Evolutionary conservation across 2,329 filamentous ascomycete species (phyloP).

Genomic region (Trichoderma sp.): DNA sequence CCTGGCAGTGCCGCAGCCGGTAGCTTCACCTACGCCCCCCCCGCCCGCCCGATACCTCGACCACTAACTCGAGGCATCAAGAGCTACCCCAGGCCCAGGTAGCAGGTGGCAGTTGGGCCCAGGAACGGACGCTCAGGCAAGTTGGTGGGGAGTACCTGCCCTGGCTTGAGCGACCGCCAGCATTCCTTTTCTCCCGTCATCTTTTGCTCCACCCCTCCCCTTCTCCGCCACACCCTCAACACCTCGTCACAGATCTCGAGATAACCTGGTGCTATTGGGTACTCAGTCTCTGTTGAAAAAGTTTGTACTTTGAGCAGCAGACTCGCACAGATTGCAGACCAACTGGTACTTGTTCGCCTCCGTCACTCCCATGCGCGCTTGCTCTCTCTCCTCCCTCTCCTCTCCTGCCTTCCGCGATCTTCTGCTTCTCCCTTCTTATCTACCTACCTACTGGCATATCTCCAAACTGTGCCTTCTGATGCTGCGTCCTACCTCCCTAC

Average conservation of each 20-base stretch:
- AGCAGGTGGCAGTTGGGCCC: neutral
- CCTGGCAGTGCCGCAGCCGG: neutral
- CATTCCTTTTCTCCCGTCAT: conserved; percentile 1
- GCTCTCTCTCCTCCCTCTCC: neutral
- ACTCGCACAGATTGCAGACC: neutral
- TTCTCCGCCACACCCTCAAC: conserved; percentile 23
- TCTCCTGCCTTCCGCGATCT: neutral
- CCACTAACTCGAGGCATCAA: conserved; percentile 9
- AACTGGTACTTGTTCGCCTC: neutral
- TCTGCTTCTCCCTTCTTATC: too few relatives aligned
- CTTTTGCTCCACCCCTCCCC: conserved; percentile 18
- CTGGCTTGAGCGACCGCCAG: conserved; percentile 17
- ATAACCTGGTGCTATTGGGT: neutral
- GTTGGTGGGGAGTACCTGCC: conserved; percentile 20
- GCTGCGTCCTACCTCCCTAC: too few relatives aligned
- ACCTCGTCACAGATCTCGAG: conserved; percentile 20
- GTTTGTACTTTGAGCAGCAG: too few relatives aligned
- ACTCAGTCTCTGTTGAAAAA: too few relatives aligned
- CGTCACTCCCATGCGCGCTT: conserved; percentile 16
- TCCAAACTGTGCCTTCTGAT: neutral
- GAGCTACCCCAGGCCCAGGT: conserved; percentile 1
- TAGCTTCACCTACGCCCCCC: neutral
- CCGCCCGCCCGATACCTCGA: neutral
- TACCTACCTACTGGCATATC: neutral
- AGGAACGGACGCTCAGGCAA: conserved; percentile 10